Conservation (phyloP, 2,329 filamentous ascomycete genomes). For the Mycosphaerelloides madeirae region DNA sequence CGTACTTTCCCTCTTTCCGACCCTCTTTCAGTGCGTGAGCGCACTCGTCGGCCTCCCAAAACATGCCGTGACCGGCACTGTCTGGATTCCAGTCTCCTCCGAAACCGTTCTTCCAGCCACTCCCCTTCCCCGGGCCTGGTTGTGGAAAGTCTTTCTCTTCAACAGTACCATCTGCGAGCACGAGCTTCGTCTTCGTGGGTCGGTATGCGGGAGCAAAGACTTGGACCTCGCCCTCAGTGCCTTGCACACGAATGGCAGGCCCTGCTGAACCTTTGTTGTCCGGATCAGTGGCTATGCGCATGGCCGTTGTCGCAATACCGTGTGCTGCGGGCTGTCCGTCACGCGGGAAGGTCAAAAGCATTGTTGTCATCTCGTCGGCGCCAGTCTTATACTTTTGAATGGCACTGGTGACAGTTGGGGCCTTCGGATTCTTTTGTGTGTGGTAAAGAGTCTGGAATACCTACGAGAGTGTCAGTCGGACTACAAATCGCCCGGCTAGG, state of each 20-base stretch:
- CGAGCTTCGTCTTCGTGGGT: conserved; percentile 47
- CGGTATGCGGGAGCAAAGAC: conserved; percentile 67
- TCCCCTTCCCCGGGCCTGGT: conserved; percentile 45
- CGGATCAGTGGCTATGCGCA: conserved; percentile 60
- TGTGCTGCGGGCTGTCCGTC: conserved; percentile 56
- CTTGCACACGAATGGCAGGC: conserved; percentile 73
- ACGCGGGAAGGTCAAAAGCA: conserved; percentile 70
- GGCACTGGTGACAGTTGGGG: conserved; percentile 62
- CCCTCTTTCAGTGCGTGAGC: conserved; percentile 72
- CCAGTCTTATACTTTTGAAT: conserved; percentile 71
- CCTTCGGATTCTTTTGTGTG: conserved; percentile 62
- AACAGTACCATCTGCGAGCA: conserved; percentile 41
- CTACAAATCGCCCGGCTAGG: too few relatives aligned
- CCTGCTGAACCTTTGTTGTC: conserved; percentile 56
- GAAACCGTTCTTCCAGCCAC: conserved; percentile 47
- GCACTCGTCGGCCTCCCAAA: conserved; percentile 80
- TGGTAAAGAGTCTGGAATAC: conserved; percentile 84
- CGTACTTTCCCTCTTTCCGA: conserved; percentile 64
- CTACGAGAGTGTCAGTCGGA: too few relatives aligned
- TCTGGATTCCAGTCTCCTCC: conserved; percentile 43
- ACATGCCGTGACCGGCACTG: conserved; percentile 73
- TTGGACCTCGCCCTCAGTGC: conserved; percentile 75
- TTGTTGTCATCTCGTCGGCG: conserved; percentile 71
- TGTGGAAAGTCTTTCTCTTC: conserved; percentile 45
- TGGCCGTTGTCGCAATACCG: conserved; percentile 58